Base-by-base conservation (phyloP, 306 rosid species). In the Pueraria montana region DNA sequence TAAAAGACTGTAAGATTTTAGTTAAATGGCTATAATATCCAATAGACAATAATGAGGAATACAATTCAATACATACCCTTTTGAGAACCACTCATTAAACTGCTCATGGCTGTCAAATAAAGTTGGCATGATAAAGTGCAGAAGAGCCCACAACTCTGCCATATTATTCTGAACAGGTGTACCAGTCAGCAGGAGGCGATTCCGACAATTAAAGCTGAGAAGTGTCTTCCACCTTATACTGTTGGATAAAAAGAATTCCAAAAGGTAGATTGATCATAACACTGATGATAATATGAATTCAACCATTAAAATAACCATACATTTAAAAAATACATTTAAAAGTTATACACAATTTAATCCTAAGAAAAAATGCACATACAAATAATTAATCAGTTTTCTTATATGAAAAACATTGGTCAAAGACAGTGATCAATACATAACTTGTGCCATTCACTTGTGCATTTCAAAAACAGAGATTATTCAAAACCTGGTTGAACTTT, bases 191-290 rank as follows among this genome's bases (percentile, higher is more conserved):
- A 96, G 89, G 76, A 96, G 80, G 77, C 97, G 97, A 76, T 96
- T 95, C 87, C 98, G 97, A 86, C 99, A 95, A 80, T 92, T 96
- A 85, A 96, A 96, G 85, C 97, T 92, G 72, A 96, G 99, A 73
- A 96, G 98, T 42, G 99, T 96, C 91, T 89, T 96, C 99, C 99
- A 96, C 84, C 99, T 91, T 96, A 96, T 92, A 87, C 99, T 96
- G 98, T 70, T 68, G 76, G 69, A 84, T 59, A 53, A 38, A 34
- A 20, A 20, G 72, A 59, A 50, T 69, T 76, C 34, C 49, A 32
- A 55, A 42, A 10, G 63, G 45, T 43, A 13, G 74, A 78, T 56
- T 17, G 65, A 65, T 36, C 17, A 73, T 34, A 55, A 76, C 11
- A 32, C 42, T 30, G 30, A 63, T 69, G 73, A 78, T 74, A 69